Evolutionary conservation across 169 alveolate species (phyloP), one percentile per base, ranked within the genome.

Genomic region (Babesia gibsoni): DNA sequence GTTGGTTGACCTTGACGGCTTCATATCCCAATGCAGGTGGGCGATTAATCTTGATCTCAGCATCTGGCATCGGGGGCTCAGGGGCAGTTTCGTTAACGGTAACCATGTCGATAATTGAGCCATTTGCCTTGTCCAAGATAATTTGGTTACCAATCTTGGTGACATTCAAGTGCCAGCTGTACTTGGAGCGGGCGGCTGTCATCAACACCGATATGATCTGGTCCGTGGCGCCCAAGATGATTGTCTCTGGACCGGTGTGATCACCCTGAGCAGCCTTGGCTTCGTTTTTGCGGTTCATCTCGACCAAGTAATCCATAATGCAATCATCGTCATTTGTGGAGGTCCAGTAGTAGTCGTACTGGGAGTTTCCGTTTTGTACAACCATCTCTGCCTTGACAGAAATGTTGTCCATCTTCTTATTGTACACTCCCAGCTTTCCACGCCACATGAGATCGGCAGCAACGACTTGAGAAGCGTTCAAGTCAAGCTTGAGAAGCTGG

Each of bases 61-160:
- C 89, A 53, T 93, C 97, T 39, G 89, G 96, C 49, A 89, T 75
- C 18, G 97, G 97, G 22, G 97, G 96, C 48, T 93, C 97, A 9
- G 90, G 84, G 0, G 96, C 85, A 2, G 95, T 93, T 67, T 93
- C 97, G 73, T 93, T 91, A 29, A 92, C 97, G 5, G 97, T 93
- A 20, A 92, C 72, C 82, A 92, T 70, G 61, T 93, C 97, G 3
- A 93, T 83, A 56, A 91, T 92, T 16, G 97, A 93, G n/a, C 95
- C 96, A 77, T 93, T 92, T 45, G 92, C 94, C 67, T 93, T 93
- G 68, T 92, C 97, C 10, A 93, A 83, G 39, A 93, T 90, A 20
- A 93, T 85, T 73, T 90, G 90, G 67, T 91, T 91, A 33, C 90
- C 95, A 35, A 89, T 77, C 75, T 93, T 92, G 8, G 92, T 90